Evolutionary conservation across 129 eudicot species (phyloP).

Genomic region (Ambrosia artemisiifolia): DNA sequence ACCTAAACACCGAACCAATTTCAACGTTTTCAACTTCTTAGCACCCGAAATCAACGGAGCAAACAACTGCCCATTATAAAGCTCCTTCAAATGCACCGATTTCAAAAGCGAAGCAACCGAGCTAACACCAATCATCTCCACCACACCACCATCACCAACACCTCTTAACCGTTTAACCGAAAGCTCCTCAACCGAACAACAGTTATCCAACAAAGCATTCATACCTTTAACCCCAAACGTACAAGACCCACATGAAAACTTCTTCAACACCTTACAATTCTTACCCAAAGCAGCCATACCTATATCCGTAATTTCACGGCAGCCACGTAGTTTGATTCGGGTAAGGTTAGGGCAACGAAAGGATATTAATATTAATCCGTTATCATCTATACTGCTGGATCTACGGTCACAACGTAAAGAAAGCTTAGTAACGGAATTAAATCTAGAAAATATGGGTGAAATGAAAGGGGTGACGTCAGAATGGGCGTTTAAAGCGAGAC

Average conservation of each 20-base stretch:
- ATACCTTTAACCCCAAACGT: slow-evolving; percentile 68
- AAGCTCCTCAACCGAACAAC: slow-evolving; percentile 53
- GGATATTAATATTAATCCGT: slow-evolving; percentile 41
- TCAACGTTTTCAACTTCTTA: slow-evolving; percentile 49
- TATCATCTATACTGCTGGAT: slow-evolving; percentile 49
- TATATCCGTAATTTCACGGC: slow-evolving; percentile 56
- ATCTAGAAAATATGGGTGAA: slow-evolving; percentile 49
- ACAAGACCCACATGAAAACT: slow-evolving; percentile 72
- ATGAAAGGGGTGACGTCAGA: slow-evolving; percentile 34
- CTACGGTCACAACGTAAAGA: slow-evolving; percentile 69
- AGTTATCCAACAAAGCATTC: slow-evolving; percentile 58
- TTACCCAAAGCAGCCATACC: slow-evolving; percentile 60
- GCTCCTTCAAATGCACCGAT: slow-evolving; percentile 49
- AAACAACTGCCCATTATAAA: slow-evolving; percentile 55
- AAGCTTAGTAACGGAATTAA: slow-evolving; percentile 65
- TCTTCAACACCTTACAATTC: slow-evolving; percentile 49
- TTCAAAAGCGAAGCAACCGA: slow-evolving; percentile 38
- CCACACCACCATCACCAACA: slow-evolving; percentile 31
- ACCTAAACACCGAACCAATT: slow-evolving; percentile 52
- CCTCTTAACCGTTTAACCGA: slow-evolving; percentile 67
- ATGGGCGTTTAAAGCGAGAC: slow-evolving; percentile 56
- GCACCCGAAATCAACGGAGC: slow-evolving; percentile 52
- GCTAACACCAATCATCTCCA: slow-evolving; percentile 51
- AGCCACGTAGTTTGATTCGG: slow-evolving; percentile 66
- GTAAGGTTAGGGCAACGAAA: slow-evolving; percentile 59